phyloP scores from a whole-genome alignment of 2,329 filamentous ascomycete genomes.

The Ceratocystis destructans region DNA sequence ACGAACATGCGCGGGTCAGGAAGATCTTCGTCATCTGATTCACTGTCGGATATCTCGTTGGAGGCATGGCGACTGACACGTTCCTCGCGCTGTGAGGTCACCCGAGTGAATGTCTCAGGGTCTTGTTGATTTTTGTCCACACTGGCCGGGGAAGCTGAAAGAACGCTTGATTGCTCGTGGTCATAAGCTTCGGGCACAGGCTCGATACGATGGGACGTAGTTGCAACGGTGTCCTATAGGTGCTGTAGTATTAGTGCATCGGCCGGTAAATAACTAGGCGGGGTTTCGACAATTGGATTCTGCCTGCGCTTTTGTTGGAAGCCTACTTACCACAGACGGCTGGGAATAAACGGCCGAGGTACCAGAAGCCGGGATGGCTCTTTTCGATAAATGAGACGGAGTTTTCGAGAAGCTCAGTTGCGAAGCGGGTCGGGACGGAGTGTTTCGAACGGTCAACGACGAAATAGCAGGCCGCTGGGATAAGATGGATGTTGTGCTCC shows the following conservation, averaged over 20 bases:
- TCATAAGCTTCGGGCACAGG: no score
- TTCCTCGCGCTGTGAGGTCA: not conserved
- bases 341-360: not conserved
- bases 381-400: not conserved
- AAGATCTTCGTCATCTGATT: slow-evolving; percentile 1
- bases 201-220: no score
- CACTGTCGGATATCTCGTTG: not conserved
- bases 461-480: not conserved
- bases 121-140: not conserved
- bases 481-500: not conserved
- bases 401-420: not conserved
- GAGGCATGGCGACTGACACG: not conserved
- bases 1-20: slow-evolving; percentile 10
- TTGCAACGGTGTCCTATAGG: no score
- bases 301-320: no score
- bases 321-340: not conserved
- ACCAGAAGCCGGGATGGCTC: not conserved
- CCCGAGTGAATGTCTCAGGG: not conserved
- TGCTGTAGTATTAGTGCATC: no score
- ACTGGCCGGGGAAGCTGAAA: no score
- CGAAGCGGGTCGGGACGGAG: not conserved
- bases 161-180: no score
- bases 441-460: not conserved
- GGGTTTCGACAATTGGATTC: no score
- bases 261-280: no score